These are phyloP conservation scores for Prunus dulcis DNA, from an alignment of 306 rosid species.

Conservation along the genomic window DNA sequence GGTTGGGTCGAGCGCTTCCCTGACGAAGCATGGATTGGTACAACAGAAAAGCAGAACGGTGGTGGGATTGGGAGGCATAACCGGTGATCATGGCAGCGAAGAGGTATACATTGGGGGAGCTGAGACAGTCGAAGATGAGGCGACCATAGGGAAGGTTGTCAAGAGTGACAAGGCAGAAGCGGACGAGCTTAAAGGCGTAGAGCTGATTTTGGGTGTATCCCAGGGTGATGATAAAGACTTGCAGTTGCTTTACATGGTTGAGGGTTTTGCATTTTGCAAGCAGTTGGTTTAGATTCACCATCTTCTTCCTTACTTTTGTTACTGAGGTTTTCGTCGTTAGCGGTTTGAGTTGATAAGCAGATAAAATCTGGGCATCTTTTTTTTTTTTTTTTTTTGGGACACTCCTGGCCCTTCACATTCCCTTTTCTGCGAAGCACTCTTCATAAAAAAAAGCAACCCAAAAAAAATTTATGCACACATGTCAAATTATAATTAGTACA, in stretches of 20 bases:
- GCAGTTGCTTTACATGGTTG: slow-evolving; percentile 67
- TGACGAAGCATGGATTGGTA: slow-evolving; percentile 49
- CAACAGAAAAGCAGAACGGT: slow-evolving; percentile 32
- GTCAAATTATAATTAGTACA: too few species aligned
- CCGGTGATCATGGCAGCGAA: slow-evolving; percentile 74
- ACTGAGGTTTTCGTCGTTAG: too few species aligned
- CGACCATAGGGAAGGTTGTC: slow-evolving; percentile 56
- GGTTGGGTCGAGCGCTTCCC: slow-evolving; percentile 37
- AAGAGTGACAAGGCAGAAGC: slow-evolving; percentile 52
- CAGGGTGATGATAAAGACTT: slow-evolving; percentile 41
- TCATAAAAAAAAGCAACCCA: too few species aligned
- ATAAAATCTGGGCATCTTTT: too few species aligned
- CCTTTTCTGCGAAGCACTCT: too few species aligned
- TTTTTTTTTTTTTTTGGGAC: too few species aligned
- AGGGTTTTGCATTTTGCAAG: slow-evolving; percentile 46
- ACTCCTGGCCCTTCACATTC: too few species aligned
- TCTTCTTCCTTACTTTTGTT: not conserved
- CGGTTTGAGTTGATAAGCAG: too few species aligned
- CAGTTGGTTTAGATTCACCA: slow-evolving; percentile 29
- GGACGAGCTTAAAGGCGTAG: slow-evolving; percentile 71
- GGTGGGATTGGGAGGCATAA: slow-evolving; percentile 44
- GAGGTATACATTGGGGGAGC: slow-evolving; percentile 55
- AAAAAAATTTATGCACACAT: too few species aligned
- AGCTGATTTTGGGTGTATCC: slow-evolving; percentile 70
- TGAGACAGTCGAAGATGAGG: slow-evolving; percentile 44